phyloP scores from a whole-genome alignment of 352 stramenopile species.

The Phytophthora macrochlamydospora region DNA sequence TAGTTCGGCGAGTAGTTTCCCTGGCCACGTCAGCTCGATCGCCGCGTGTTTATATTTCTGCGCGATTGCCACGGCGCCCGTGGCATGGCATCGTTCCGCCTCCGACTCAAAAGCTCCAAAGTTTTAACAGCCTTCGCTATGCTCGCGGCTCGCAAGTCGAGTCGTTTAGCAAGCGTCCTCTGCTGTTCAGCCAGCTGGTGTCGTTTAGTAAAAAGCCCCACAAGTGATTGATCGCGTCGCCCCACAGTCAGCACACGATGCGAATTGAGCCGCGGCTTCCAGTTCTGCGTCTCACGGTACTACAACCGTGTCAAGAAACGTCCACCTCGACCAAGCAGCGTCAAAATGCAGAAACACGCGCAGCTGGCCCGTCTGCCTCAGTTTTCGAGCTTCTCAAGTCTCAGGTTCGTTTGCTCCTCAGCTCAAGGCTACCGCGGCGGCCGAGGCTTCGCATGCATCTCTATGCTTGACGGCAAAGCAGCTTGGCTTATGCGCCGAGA shows the following conservation, averaged over 20 bases:
- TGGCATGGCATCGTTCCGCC: neutral
- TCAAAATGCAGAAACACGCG: conserved; percentile 11
- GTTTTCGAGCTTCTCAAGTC: neutral
- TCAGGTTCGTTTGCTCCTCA: neutral
- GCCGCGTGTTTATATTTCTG: neutral
- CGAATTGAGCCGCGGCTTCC: neutral
- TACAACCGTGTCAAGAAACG: conserved; percentile 4
- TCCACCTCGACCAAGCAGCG: conserved; percentile 13
- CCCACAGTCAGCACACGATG: neutral
- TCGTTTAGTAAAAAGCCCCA: neutral
- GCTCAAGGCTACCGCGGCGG: neutral
- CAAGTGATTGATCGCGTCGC: neutral
- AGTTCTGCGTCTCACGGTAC: conserved; percentile 8
- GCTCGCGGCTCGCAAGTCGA: neutral
- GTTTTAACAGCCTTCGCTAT: neutral
- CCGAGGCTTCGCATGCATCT: neutral
- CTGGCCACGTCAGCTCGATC: neutral
- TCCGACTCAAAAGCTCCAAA: neutral
- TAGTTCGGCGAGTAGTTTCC: neutral
- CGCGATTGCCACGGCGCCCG: neutral
- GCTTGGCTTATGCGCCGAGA: neutral
- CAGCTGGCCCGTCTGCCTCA: conserved; percentile 1
- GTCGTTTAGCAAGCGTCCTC: conserved; percentile 1
- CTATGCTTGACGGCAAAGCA: conserved; percentile 1
- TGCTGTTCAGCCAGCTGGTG: neutral